These are phyloP conservation scores for Penicillium frequentans DNA, from an alignment of 2,329 filamentous ascomycete species.

Conservation along the genomic window DNA sequence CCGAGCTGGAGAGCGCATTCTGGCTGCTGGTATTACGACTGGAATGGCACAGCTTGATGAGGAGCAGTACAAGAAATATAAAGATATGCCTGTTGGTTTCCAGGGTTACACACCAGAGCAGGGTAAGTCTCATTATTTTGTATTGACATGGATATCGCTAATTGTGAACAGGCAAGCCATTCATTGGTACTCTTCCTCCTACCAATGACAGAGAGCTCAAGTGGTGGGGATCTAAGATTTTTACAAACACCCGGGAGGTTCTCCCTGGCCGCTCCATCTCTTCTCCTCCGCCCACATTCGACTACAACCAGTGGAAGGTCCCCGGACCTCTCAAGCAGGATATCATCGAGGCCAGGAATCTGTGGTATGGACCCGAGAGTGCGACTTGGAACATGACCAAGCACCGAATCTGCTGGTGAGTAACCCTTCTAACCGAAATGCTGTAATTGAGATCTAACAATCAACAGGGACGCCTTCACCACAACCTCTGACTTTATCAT, in stretches of 20 bases:
- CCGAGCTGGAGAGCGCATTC: slow-evolving; percentile 51
- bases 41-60: slow-evolving; percentile 49
- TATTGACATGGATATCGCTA: slow-evolving; percentile 6
- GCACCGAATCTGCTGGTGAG: slow-evolving; percentile 67
- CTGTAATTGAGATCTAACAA: slow-evolving; percentile 1
- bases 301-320: slow-evolving; percentile 66
- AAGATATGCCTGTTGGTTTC: slow-evolving; percentile 46
- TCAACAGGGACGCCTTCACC: slow-evolving; percentile 63
- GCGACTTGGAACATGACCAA: slow-evolving; percentile 60
- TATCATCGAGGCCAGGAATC: slow-evolving; percentile 56
- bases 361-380: slow-evolving; percentile 61
- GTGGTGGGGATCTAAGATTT: slow-evolving; percentile 63
- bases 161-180: slow-evolving; percentile 47
- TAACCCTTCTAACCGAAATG: slow-evolving; percentile 5
- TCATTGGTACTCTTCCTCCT: slow-evolving; percentile 59
- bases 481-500: slow-evolving; percentile 55
- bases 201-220: slow-evolving; percentile 51
- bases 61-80: slow-evolving; percentile 37
- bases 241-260: slow-evolving; percentile 56
- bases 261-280: slow-evolving; percentile 57
- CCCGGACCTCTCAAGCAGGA: slow-evolving; percentile 57
- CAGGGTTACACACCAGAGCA: slow-evolving; percentile 45
- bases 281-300: slow-evolving; percentile 52
- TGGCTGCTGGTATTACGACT: slow-evolving; percentile 49
- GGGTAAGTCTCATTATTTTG: slow-evolving; percentile 21